These are phyloP conservation scores for Xylaria sp. DNA, from an alignment of 2,329 filamentous ascomycete genomes.

Conservation along the genomic window DNA sequence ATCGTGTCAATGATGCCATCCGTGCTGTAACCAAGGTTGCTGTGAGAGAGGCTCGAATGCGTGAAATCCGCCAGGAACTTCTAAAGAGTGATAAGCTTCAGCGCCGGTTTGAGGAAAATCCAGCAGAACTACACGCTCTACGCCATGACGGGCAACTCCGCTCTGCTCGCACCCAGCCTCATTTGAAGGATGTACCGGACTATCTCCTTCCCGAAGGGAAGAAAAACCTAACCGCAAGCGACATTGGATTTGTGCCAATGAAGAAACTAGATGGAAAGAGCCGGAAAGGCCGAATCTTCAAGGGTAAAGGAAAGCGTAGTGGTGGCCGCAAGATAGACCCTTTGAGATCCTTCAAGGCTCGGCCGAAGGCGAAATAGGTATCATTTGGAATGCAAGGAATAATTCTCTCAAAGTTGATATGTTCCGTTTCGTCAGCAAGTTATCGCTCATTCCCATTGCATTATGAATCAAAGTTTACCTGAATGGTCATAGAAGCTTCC, in stretches of 20 bases:
- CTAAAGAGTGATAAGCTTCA: conserved; percentile 92
- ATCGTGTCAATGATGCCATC: conserved; percentile 92
- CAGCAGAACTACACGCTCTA: conserved; percentile 84
- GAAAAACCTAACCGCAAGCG: conserved; percentile 71
- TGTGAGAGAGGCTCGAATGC: conserved; percentile 56
- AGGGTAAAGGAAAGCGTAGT: conserved; percentile 62
- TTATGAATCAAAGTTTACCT: not conserved
- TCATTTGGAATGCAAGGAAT: conserved; percentile 16
- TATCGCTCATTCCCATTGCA: not conserved
- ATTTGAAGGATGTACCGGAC: conserved; percentile 89
- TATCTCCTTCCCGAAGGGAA: conserved; percentile 88
- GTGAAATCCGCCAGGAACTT: conserved; percentile 41
- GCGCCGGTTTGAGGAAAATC: conserved; percentile 97
- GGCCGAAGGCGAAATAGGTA: conserved; percentile 56
- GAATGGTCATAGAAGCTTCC: too few relatives aligned
- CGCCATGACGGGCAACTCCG: conserved; percentile 90
- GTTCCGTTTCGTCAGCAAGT: not conserved
- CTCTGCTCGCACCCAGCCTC: conserved; percentile 83
- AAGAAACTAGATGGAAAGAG: conserved; percentile 64
- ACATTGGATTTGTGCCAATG: conserved; percentile 81
- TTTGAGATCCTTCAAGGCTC: conserved; percentile 85
- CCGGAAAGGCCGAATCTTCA: conserved; percentile 56
- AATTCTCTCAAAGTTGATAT: not conserved
- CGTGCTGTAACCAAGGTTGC: conserved; percentile 90
- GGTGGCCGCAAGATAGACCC: conserved; percentile 80